phyloP scores from a whole-genome alignment of 2,329 filamentous ascomycete genomes.

The Corynespora cassiicola region DNA sequence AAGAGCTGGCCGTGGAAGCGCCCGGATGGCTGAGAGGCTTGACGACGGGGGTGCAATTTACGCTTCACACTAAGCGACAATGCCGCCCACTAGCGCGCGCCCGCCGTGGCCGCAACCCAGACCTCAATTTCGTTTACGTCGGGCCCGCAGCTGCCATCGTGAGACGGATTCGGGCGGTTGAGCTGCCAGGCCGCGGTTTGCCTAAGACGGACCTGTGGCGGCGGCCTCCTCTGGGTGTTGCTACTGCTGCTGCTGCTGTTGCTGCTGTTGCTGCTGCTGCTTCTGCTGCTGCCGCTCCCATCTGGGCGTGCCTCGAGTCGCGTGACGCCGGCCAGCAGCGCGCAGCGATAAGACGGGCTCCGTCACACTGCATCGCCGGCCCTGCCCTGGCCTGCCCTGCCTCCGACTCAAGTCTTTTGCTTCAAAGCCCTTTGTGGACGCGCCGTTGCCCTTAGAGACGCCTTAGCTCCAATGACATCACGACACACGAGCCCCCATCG shows the following conservation, averaged over 20 bases:
- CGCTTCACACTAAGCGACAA: slow-evolving; percentile 12
- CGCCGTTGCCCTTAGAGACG: not conserved
- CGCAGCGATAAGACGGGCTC: too few species aligned
- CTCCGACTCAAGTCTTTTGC: too few species aligned
- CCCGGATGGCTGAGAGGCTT: slow-evolving; percentile 40
- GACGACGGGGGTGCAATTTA: slow-evolving; percentile 30
- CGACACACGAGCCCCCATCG: not conserved
- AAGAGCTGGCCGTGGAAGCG: slow-evolving; percentile 33
- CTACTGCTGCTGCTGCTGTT: too few species aligned
- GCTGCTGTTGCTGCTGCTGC: too few species aligned
- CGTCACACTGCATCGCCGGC: too few species aligned
- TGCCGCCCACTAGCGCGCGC: slow-evolving; percentile 6
- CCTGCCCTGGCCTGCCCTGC: too few species aligned
- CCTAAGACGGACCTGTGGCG: too few species aligned
- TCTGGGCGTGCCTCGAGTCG: too few species aligned
- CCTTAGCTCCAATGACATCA: slow-evolving; percentile 5
- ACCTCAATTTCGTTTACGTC: slow-evolving; percentile 11
- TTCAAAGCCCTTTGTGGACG: too few species aligned
- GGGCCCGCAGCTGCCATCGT: not conserved
- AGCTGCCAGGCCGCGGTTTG: not conserved
- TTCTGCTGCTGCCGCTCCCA: too few species aligned
- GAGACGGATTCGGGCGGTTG: slow-evolving; percentile 1
- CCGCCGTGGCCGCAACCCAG: not conserved
- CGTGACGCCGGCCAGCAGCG: too few species aligned
- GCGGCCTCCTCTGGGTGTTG: too few species aligned